Conservation (phyloP, 2,329 filamentous ascomycete genomes). For the Zarea fungicola region DNA sequence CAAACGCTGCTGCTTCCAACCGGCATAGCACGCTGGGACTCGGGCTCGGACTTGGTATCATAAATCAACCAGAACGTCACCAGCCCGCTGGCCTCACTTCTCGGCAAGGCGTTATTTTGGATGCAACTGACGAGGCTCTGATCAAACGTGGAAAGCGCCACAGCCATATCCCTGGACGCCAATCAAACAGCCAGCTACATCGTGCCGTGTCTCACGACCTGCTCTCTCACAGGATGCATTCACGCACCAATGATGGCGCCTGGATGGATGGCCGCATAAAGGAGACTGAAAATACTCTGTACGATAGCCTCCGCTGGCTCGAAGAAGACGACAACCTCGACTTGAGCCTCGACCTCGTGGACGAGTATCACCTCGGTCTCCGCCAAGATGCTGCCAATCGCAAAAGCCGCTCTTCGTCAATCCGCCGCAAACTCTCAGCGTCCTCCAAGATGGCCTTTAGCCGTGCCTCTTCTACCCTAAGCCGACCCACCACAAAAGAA, state of each 20-base stretch:
- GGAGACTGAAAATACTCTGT: conserved; percentile 47
- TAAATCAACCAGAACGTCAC: not conserved
- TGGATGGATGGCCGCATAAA: conserved; percentile 17
- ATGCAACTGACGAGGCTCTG: conserved; percentile 23
- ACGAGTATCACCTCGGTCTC: conserved; percentile 64
- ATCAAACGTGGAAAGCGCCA: conserved; percentile 23
- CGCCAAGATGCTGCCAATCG: conserved; percentile 42
- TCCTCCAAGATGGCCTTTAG: conserved; percentile 57
- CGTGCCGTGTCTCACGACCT: conserved; percentile 6
- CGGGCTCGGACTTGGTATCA: conserved; percentile 1
- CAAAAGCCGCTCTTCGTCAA: conserved; percentile 52
- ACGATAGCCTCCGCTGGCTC: conserved; percentile 67
- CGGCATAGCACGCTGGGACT: not conserved
- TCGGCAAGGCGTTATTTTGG: conserved; percentile 33
- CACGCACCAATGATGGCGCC: conserved; percentile 18
- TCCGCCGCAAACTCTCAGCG: conserved; percentile 68
- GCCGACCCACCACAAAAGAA: conserved; percentile 43
- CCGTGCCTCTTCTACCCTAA: conserved; percentile 47
- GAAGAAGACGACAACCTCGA: conserved; percentile 70
- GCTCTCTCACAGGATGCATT: conserved; percentile 22
- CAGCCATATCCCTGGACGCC: conserved; percentile 15
- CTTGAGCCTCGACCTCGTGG: conserved; percentile 57
- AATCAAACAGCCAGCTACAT: conserved; percentile 1
- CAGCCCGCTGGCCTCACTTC: not conserved
- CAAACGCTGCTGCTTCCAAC: conserved; percentile 5